Evolutionary conservation across 2,329 filamentous ascomycete genomes (phyloP).

Genomic region (Colletotrichum orbiculare): DNA sequence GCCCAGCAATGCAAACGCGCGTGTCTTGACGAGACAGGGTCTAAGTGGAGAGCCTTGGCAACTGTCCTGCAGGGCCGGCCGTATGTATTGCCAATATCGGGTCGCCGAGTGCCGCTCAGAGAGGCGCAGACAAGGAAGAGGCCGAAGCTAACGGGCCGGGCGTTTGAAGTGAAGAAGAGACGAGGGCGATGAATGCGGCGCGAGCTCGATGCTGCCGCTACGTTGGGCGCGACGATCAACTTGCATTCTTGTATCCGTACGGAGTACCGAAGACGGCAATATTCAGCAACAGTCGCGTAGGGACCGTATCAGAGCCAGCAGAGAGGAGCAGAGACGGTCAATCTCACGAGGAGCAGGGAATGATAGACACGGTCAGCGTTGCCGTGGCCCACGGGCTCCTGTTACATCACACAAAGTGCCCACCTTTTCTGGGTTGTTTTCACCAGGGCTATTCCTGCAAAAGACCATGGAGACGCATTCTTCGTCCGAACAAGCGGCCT

Average conservation of each 20-base stretch:
- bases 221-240: too few species aligned
- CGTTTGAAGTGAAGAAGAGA: neutral
- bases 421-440: neutral
- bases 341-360: too few species aligned
- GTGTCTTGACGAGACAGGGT: slow-evolving; percentile 29
- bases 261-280: too few species aligned
- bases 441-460: slow-evolving; percentile 20
- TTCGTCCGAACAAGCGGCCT: slow-evolving; percentile 13
- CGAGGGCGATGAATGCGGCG: too few species aligned
- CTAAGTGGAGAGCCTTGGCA: slow-evolving; percentile 24
- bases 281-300: too few species aligned
- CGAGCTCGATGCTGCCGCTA: too few species aligned
- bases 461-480: slow-evolving; percentile 33
- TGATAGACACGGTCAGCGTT: too few species aligned
- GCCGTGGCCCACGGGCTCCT: neutral
- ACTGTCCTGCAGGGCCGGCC: slow-evolving; percentile 13
- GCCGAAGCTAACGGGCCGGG: neutral
- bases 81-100: neutral
- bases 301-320: too few species aligned
- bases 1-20: slow-evolving; percentile 18
- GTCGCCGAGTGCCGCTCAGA: slow-evolving; percentile 9
- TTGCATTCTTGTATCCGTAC: too few species aligned
- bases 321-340: too few species aligned
- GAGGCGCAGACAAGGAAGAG: slow-evolving; percentile 5
- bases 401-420: slow-evolving; percentile 17